These are phyloP conservation scores for Mycena metata DNA, from an alignment of 768 basidiomycete genomes.

Conservation along the genomic window DNA sequence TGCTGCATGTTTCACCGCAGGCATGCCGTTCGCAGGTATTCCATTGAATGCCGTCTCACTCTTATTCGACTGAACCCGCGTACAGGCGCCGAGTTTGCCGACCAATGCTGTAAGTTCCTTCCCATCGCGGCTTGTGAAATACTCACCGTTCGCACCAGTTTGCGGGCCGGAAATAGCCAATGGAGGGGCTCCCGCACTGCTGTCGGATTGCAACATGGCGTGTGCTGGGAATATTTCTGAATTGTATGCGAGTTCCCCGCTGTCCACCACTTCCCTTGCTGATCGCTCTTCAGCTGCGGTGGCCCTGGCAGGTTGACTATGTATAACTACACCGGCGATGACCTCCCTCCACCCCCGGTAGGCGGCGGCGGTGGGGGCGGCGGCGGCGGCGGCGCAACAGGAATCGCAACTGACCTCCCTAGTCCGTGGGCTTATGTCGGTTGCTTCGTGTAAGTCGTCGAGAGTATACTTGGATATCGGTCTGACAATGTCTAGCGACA, in stretches of 20 bases:
- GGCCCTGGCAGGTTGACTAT: conserved; percentile 76
- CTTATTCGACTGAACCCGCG: conserved; percentile 53
- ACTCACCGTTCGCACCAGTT: conserved; percentile 49
- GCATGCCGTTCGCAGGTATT: conserved; percentile 40
- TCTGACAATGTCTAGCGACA: conserved; percentile 58
- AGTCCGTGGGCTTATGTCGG: conserved; percentile 70
- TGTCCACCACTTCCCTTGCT: neutral
- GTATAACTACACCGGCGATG: conserved; percentile 78
- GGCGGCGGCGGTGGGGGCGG: conserved; percentile 51
- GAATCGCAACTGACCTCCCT: conserved; percentile 67
- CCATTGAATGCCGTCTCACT: conserved; percentile 34
- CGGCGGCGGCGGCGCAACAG: conserved; percentile 46
- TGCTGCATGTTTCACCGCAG: conserved; percentile 69
- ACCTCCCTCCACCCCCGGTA: conserved; percentile 55
- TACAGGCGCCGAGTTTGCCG: conserved; percentile 57
- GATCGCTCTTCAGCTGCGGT: conserved; percentile 60
- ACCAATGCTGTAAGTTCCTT: conserved; percentile 63
- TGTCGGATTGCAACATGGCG: conserved; percentile 74
- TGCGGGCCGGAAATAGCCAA: conserved; percentile 64
- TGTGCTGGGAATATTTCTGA: conserved; percentile 74
- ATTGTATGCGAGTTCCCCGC: conserved; percentile 48
- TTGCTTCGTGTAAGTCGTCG: conserved; percentile 71
- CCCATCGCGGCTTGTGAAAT: conserved; percentile 14
- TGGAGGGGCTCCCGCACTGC: conserved; percentile 59
- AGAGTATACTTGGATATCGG: neutral